phyloP scores from a whole-genome alignment of 1,284 basidiomycete genomes.

The Ceratorhiza oryzae-sativae region DNA sequence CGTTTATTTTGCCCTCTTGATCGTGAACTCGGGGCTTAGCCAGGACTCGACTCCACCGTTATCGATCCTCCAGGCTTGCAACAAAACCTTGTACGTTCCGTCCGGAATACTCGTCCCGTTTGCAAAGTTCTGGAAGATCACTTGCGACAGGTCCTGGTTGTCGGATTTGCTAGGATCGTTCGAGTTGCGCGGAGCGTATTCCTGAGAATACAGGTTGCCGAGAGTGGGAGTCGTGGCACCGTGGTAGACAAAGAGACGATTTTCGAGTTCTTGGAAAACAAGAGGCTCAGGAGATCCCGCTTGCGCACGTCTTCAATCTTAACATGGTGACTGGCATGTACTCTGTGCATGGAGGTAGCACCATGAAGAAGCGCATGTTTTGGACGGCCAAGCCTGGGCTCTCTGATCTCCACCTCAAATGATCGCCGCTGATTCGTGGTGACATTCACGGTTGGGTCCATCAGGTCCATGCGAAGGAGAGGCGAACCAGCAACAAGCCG shows the following conservation, averaged over 20 bases:
- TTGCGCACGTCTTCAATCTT: too few relatives aligned
- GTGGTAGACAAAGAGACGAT: too few relatives aligned
- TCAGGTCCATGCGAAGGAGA: slow-evolving; percentile 50
- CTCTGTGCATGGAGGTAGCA: too few relatives aligned
- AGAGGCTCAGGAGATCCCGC: too few relatives aligned
- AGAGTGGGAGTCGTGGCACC: slow-evolving; percentile 56
- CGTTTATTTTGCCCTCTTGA: too few relatives aligned
- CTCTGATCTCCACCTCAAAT: too few relatives aligned
- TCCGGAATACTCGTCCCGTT: slow-evolving; percentile 16
- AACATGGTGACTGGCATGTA: too few relatives aligned
- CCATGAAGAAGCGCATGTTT: too few relatives aligned
- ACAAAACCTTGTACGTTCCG: background rate
- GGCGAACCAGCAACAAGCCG: slow-evolving; percentile 51
- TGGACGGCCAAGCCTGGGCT: too few relatives aligned
- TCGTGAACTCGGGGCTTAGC: background rate
- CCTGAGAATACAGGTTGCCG: slow-evolving; percentile 39
- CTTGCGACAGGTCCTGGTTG: too few relatives aligned
- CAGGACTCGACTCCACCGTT: background rate
- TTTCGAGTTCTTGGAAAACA: too few relatives aligned
- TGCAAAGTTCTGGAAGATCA: background rate
- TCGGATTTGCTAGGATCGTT: background rate
- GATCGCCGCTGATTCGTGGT: background rate
- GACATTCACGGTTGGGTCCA: slow-evolving; percentile 42
- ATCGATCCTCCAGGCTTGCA: background rate
- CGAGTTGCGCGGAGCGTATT: slow-evolving; percentile 33